phyloP scores from a whole-genome alignment of 2,329 filamentous ascomycete species.

The Cladophialophora exuberans region DNA sequence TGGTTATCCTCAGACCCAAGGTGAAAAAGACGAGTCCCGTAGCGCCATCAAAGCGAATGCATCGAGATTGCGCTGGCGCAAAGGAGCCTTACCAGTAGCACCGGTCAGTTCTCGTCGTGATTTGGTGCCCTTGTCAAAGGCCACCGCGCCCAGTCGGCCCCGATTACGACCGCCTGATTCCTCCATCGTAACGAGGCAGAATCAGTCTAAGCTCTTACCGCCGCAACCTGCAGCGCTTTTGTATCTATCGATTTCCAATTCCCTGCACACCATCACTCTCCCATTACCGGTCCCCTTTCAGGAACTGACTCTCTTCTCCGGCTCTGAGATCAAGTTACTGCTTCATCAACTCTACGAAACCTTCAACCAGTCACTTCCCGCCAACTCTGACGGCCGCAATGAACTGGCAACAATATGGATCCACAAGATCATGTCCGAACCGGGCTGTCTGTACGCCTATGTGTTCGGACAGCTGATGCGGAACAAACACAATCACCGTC shows the following conservation, averaged over 20 bases:
- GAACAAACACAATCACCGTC: not conserved
- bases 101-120: not conserved
- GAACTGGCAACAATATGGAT: constrained; percentile 4
- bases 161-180: not conserved
- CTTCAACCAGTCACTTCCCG: not conserved
- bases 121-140: too few species aligned
- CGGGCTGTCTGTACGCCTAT: not conserved
- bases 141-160: not conserved
- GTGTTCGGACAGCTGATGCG: constrained; percentile 5
- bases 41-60: constrained; percentile 9
- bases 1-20: constrained; percentile 8
- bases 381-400: not conserved
- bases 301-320: not conserved
- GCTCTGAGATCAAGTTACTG: not conserved
- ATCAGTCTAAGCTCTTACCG: not conserved
- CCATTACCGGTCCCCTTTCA: not conserved
- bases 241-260: not conserved
- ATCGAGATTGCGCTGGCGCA: constrained; percentile 6
- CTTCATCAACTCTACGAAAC: constrained; percentile 2
- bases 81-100: not conserved
- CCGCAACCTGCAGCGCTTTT: not conserved
- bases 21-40: constrained; percentile 3
- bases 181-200: not conserved
- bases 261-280: not conserved
- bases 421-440: constrained; percentile 5